Base-by-base conservation (phyloP, 1,284 basidiomycete species). In the Cutaneotrichosporon dermatis region DNA sequence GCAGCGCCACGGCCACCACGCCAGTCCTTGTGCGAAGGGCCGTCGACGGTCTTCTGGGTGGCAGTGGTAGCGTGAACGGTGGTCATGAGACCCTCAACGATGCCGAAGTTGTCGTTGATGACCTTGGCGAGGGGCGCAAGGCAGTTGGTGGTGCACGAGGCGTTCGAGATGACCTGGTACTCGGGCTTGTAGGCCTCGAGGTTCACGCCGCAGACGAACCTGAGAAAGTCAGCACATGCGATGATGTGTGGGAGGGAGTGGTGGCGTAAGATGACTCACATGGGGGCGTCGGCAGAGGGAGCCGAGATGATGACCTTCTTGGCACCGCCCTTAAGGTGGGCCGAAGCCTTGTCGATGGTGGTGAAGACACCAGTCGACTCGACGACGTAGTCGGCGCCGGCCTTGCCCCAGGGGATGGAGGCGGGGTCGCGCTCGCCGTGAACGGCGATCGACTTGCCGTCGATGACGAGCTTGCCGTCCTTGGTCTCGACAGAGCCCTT, bases 291-390 rank as follows among this genome's bases (percentile, higher is more conserved):
- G 58, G 93, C 87, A 35, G 96, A 99, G 71, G 95, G 95, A 59
- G 95, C 96, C 69, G 95, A 97, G 85, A 99, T 99, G 83, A 99
- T 85, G 78, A 99, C 95, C 85, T 98, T 99, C 88, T 99, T 98
- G 79, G 96, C 95, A 79, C 96, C 96, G 76, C 96, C 95, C 83
- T 96, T 94, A 82, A 99, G 84, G 84, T 99, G 95, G 70, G 86
- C 87, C 58, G 84, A 84, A 62, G 96, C 95, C 84, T 91, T 94
- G 63, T 83, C 83, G 65, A 78, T 86, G 76, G 95, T 97, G 80
- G 95, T 99, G 86, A 99, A 99, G 79, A 99, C 95, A 88, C 96
- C 95, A 72, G 95, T 99, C 55, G 96, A 92, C 82, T 99, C 95
- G 78, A 99, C 87, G 66, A 99, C 83, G 84, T 99, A 99, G 50